Conservation (phyloP, 2,329 filamentous ascomycete species). For the Phialocephala sp. region DNA sequence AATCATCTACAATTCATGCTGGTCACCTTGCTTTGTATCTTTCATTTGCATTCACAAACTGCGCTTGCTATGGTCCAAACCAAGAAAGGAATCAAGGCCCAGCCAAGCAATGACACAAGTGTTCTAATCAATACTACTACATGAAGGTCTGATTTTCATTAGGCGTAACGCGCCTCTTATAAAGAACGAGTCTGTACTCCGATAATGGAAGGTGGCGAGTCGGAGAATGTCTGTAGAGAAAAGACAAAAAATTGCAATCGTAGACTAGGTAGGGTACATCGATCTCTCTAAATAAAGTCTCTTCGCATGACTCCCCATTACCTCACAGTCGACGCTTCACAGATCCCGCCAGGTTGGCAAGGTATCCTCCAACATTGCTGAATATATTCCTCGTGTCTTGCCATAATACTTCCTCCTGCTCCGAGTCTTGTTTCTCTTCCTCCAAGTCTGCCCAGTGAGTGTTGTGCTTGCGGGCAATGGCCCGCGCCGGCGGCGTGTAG, state of each 20-base stretch:
- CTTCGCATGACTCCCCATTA: background rate
- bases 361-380: conserved; percentile 9
- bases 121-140: background rate
- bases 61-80: too few relatives aligned
- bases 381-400: conserved; percentile 8
- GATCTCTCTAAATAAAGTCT: conserved; percentile 12
- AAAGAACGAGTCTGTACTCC: conserved; percentile 23
- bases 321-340: conserved; percentile 7
- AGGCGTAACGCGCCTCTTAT: conserved; percentile 25
- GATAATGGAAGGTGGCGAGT: conserved; percentile 27
- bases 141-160: conserved; percentile 26
- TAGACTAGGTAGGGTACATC: background rate
- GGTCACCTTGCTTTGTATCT: too few relatives aligned
- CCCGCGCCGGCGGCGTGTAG: conserved; percentile 11
- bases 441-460: conserved; percentile 6
- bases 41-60: too few relatives aligned
- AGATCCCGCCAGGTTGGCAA: conserved; percentile 6
- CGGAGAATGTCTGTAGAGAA: conserved; percentile 21
- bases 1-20: too few relatives aligned
- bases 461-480: conserved; percentile 9
- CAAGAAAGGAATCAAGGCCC: too few relatives aligned
- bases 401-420: conserved; percentile 8
- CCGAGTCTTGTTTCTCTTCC: conserved; percentile 10
- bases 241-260: conserved; percentile 4
- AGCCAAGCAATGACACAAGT: too few relatives aligned